Base-by-base conservation (phyloP, 2,329 filamentous ascomycete genomes). In the Nemania sp. region DNA sequence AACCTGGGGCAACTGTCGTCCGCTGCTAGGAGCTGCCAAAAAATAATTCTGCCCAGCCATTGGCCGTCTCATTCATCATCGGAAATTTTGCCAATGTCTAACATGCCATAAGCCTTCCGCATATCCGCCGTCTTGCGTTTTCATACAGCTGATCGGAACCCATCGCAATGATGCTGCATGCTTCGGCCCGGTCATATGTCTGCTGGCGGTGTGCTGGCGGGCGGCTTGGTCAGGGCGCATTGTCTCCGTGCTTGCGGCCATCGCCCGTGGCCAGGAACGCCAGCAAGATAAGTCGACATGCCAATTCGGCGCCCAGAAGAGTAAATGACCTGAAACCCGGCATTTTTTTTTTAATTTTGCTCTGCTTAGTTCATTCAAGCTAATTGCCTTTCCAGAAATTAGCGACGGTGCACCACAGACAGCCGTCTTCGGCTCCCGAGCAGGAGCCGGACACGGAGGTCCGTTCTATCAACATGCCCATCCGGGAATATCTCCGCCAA, bases 401-500 rank as follows among this genome's bases (percentile, higher is more conserved):
- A 28, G 67, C 68, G 26, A 70, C 67, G 26, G 67, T 67, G 9
- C 60, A 59, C 20, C 59, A 66, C 57, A 23, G 40, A 12, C 6
- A 15, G 30, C 44, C 50, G n/a, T n/a, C 52, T 17, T 23, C 41
- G 31, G 44, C 34, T 20, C 30, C 19, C 46, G 31, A 28, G 30
- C 42, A 43, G 39, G 15, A 54, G 34, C 19, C 40, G 20, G 39
- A n/a, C n/a, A n/a, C n/a, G n/a, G 39, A 22, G 43, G 45, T n/a
- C 39, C n/a, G n/a, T n/a, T n/a, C n/a, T n/a, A n/a, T n/a, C n/a
- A n/a, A 20, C 28, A 20, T 52, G 14, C 48, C 61, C 2, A 75
- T 80, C 36, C 74, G 77, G 31, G 61, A 75, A 31, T 70, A 69
- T 12, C 68, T 81, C 22, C 70, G 69, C 23, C 57, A 64, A 60